Conservation (phyloP, 2,329 filamentous ascomycete species). For the Botrytis tulipae region DNA sequence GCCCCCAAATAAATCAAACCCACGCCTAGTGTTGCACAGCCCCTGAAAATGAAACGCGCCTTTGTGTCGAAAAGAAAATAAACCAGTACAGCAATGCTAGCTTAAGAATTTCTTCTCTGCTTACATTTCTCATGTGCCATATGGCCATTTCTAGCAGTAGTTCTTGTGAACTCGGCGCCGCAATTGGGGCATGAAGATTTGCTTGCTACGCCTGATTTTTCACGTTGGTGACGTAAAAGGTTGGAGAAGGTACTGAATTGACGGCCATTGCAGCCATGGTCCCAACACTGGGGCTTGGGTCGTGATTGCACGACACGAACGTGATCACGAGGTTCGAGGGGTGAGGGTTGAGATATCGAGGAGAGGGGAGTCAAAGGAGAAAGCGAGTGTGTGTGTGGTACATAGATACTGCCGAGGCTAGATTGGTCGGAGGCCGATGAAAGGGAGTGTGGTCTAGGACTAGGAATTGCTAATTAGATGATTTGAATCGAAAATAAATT, state of each 20-base stretch:
- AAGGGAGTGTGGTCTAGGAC: constrained; percentile 34
- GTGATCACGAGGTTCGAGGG: constrained; percentile 39
- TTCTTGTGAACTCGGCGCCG: constrained; percentile 89
- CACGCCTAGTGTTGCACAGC: not conserved
- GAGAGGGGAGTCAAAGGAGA: constrained; percentile 5
- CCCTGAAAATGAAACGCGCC: constrained; percentile 15
- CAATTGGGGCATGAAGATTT: constrained; percentile 91
- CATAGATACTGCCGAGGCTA: constrained; percentile 26
- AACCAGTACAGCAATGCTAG: not conserved
- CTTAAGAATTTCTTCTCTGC: constrained; percentile 53
- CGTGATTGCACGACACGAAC: constrained; percentile 72
- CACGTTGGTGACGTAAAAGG: constrained; percentile 83
- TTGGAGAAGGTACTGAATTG: constrained; percentile 98
- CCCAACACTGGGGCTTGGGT: constrained; percentile 96
- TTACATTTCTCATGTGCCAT: constrained; percentile 89
- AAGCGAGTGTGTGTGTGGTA: constrained; percentile 27
- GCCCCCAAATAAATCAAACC: constrained; percentile 6
- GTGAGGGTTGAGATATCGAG: constrained; percentile 6
- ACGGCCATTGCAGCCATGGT: constrained; percentile 92
- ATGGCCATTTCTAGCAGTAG: constrained; percentile 84
- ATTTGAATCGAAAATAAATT: not conserved
- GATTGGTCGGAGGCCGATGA: constrained; percentile 36
- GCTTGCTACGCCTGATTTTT: constrained; percentile 86
- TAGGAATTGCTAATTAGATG: constrained; percentile 21
- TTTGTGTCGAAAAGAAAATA: not conserved